These are phyloP conservation scores for Podaxis pistillaris DNA, from an alignment of 768 basidiomycete species.

Conservation along the genomic window DNA sequence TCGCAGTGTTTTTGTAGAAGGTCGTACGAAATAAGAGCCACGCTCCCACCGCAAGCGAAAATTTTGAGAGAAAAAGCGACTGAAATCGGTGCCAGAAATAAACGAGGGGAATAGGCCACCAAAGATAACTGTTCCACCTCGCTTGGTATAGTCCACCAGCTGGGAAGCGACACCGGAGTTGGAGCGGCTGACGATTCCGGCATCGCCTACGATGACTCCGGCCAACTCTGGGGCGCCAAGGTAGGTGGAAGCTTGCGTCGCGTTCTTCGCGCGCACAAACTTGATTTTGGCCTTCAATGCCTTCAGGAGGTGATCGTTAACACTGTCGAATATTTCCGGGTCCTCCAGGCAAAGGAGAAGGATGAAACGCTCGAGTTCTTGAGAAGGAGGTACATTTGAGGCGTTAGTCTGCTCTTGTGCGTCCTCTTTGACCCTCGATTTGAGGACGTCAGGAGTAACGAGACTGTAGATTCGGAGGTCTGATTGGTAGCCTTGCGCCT, in stretches of 20 bases:
- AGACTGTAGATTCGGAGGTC: not conserved
- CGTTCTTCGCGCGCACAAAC: slow-evolving; percentile 19
- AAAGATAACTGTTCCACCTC: slow-evolving; percentile 37
- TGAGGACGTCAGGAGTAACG: slow-evolving; percentile 1
- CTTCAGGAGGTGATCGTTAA: slow-evolving; percentile 25
- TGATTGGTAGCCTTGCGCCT: not conserved
- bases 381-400: not conserved
- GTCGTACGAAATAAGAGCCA: slow-evolving; percentile 41
- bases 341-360: slow-evolving; percentile 30
- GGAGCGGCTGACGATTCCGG: slow-evolving; percentile 27
- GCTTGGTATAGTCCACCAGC: slow-evolving; percentile 35
- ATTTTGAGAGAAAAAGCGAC: slow-evolving; percentile 26
- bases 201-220: slow-evolving; percentile 37
- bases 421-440: slow-evolving; percentile 3
- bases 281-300: slow-evolving; percentile 25
- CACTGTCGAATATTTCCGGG: slow-evolving; percentile 21
- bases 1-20: slow-evolving; percentile 30
- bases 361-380: slow-evolving; percentile 20
- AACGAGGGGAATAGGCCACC: slow-evolving; percentile 33
- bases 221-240: slow-evolving; percentile 26
- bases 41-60: slow-evolving; percentile 36
- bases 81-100: slow-evolving; percentile 23
- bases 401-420: not conserved
- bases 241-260: slow-evolving; percentile 21
- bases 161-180: slow-evolving; percentile 23